Evolutionary conservation across 148 eudicot species (phyloP).

Genomic region (Drosera capensis): DNA sequence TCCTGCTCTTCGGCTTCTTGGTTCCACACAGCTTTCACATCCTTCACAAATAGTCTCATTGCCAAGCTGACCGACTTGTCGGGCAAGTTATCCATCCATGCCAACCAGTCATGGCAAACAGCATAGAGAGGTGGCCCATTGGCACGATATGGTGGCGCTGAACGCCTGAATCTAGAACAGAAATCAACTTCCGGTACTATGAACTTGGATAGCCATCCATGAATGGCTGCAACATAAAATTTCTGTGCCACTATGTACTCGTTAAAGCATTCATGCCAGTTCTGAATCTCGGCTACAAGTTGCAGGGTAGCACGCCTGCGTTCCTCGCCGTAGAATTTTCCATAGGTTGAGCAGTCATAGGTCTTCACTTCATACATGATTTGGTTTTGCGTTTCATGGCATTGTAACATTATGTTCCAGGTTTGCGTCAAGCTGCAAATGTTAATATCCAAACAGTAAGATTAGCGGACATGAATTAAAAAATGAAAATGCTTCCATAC

Average conservation of each 20-base stretch:
- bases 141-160: slow-evolving; percentile 20
- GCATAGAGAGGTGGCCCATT: slow-evolving; percentile 67
- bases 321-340: slow-evolving; percentile 63
- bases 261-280: slow-evolving; percentile 63
- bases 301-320: slow-evolving; percentile 85
- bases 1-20: slow-evolving; percentile 84
- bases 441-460: background rate
- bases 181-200: slow-evolving; percentile 66
- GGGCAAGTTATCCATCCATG: slow-evolving; percentile 52
- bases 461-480: background rate
- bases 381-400: slow-evolving; percentile 83
- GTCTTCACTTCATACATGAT: slow-evolving; percentile 70
- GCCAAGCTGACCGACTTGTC: slow-evolving; percentile 54
- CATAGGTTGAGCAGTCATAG: slow-evolving; percentile 65
- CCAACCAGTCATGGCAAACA: slow-evolving; percentile 60
- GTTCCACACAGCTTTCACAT: slow-evolving; percentile 51
- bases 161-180: slow-evolving; percentile 32
- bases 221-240: slow-evolving; percentile 56
- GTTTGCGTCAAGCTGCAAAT: slow-evolving; percentile 48
- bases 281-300: slow-evolving; percentile 72
- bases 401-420: slow-evolving; percentile 83
- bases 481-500: background rate
- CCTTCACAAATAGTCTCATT: slow-evolving; percentile 63
- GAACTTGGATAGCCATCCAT: slow-evolving; percentile 84
- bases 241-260: slow-evolving; percentile 60